These are phyloP conservation scores for Clathrus columnatus DNA, from an alignment of 768 basidiomycete genomes.

Conservation along the genomic window DNA sequence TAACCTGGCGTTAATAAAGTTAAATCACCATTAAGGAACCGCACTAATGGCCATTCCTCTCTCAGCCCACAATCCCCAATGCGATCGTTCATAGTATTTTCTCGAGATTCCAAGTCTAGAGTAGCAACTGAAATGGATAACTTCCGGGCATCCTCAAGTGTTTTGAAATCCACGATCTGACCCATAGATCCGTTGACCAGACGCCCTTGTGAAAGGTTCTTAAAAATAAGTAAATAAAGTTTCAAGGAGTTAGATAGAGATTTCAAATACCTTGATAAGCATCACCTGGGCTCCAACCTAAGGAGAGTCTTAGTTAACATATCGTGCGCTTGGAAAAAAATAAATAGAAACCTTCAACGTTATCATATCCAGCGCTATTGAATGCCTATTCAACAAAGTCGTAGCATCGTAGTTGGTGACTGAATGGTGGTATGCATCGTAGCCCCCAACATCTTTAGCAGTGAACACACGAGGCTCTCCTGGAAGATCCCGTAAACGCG, in stretches of 20 bases:
- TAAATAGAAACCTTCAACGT: slow-evolving; percentile 38
- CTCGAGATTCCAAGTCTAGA: slow-evolving; percentile 19
- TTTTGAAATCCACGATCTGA: slow-evolving; percentile 38
- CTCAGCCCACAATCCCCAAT: slow-evolving; percentile 8
- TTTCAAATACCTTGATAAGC: slow-evolving; percentile 52
- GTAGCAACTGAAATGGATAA: slow-evolving; percentile 30
- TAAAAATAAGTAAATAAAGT: not conserved
- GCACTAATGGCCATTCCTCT: slow-evolving; percentile 49
- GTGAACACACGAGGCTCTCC: slow-evolving; percentile 31
- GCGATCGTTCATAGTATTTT: not conserved
- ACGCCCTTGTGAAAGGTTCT: slow-evolving; percentile 62
- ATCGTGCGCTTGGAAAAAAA: slow-evolving; percentile 1
- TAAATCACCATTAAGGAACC: slow-evolving; percentile 41
- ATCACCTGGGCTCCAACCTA: slow-evolving; percentile 82
- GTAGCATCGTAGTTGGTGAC: slow-evolving; percentile 32
- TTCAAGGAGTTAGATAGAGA: not conserved
- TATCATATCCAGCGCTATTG: slow-evolving; percentile 46
- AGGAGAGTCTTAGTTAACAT: slow-evolving; percentile 3
- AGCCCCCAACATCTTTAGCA: slow-evolving; percentile 38
- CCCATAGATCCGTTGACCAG: slow-evolving; percentile 70
- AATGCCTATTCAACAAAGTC: slow-evolving; percentile 42
- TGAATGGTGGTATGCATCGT: slow-evolving; percentile 33
- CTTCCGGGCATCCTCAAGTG: slow-evolving; percentile 33
- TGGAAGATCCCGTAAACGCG: slow-evolving; percentile 37
- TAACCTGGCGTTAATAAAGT: slow-evolving; percentile 26